Conservation (phyloP, 768 basidiomycete genomes). For the Naganishia onofrii region DNA sequence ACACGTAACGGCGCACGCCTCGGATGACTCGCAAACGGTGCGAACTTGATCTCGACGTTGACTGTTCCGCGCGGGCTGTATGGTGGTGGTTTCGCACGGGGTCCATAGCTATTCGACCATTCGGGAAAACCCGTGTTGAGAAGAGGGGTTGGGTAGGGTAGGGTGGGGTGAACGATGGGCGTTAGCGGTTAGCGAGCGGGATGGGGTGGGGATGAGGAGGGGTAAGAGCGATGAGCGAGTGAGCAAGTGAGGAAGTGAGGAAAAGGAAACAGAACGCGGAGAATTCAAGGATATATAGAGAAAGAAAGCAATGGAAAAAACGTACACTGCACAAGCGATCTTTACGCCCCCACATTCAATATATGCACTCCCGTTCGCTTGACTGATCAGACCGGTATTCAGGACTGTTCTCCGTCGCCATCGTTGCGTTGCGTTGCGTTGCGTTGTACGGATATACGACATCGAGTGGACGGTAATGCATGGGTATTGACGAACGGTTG, state of each 20-base stretch:
- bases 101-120: conserved; percentile 62
- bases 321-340: conserved; percentile 92
- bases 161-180: too few species aligned
- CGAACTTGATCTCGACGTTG: conserved; percentile 94
- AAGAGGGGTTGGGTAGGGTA: too few species aligned
- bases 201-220: conserved; percentile 21
- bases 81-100: conserved; percentile 53
- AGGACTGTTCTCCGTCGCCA: conserved; percentile 61
- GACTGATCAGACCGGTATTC: conserved; percentile 81
- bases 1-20: conserved; percentile 83
- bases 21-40: conserved; percentile 80
- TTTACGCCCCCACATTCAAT: conserved; percentile 86
- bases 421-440: too few species aligned
- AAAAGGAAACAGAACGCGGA: neutral
- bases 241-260: neutral
- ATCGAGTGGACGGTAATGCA: too few species aligned
- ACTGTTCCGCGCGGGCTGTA: conserved; percentile 69
- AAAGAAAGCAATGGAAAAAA: conserved; percentile 32
- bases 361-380: conserved; percentile 95
- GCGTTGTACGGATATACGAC: too few species aligned
- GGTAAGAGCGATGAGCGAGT: neutral
- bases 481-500: too few species aligned
- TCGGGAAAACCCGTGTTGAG: conserved; percentile 37
- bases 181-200: neutral
- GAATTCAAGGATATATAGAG: neutral